Base-by-base conservation (phyloP, 225 moss, liverwort and hornwort genomes). In the Physcomitrium patens region DNA sequence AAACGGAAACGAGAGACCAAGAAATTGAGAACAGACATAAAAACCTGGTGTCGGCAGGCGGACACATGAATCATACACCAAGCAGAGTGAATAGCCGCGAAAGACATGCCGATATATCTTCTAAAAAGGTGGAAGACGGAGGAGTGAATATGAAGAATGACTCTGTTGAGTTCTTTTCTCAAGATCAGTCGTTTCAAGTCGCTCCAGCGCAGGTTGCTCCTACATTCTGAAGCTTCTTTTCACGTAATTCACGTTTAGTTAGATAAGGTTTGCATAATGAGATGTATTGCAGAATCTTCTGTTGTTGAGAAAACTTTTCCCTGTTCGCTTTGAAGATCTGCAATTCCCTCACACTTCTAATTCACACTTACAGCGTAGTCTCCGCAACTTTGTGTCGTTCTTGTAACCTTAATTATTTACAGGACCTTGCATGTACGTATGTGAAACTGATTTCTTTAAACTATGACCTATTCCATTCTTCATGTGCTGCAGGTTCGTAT, bases 111-210 rank as follows among this genome's bases (percentile, higher is more conserved):
- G 66, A 37, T 57, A 52, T 49, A 62, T 73, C 69, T 49, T 71
- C 46, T 1, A 53, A 82, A 59, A 63, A 53, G 52, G 45, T 53
- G 75, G 74, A 74, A 22, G 72, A 5, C 52, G 65, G 47, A 48
- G 78, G 78, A 60, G 45, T 72, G 9, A 78, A 43, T 23, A 15
- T 65, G 3, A 83, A 81, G 61, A 71, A 31, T 22, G 79, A 76
- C 42, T 79, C 78, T n/a, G 76, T 76, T 10, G 73, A 87, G 76
- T 78, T 76, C 59, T 75, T 69, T 65, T 84, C 87, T 60, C 87
- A 87, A 70, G 81, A 87, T 20, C 80, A 78, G 52, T 84, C 87
- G 26, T 84, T 78, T 56, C 75, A 87, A 60, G 83, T 87, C 60
- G 73, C 73, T 69, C 78, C 84, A 31, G 71, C 84, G 19, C 87